Conservation (phyloP, 2,329 filamentous ascomycete genomes). For the Byssoonygena ceratinophila region DNA sequence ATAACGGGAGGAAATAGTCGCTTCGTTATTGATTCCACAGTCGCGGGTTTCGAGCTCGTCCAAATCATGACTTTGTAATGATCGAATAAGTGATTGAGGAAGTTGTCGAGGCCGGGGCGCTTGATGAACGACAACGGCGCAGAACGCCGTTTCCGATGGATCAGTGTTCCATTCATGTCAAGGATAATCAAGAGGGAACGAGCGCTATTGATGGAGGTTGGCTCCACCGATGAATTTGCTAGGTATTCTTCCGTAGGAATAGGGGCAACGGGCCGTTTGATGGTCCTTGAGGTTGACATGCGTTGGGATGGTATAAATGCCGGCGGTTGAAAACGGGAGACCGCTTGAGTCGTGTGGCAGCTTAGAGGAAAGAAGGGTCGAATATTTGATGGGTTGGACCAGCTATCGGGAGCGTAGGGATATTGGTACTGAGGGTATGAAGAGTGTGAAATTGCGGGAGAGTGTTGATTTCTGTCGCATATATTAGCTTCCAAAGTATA, state of each 20-base stretch:
- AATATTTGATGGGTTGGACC: background rate
- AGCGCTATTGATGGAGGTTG: slow-evolving; percentile 37
- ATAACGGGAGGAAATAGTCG: slow-evolving; percentile 50
- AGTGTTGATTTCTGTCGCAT: background rate
- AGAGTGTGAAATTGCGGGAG: background rate
- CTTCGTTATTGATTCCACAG: slow-evolving; percentile 52
- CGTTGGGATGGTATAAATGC: background rate
- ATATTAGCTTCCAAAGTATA: background rate
- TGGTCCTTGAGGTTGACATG: background rate
- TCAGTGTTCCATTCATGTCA: slow-evolving; percentile 86
- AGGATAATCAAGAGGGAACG: slow-evolving; percentile 68
- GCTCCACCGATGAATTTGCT: slow-evolving; percentile 39
- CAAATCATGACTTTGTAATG: slow-evolving; percentile 77
- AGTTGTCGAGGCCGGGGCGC: slow-evolving; percentile 57
- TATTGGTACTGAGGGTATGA: background rate
- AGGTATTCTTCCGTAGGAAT: slow-evolving; percentile 53
- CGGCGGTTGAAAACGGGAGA: background rate
- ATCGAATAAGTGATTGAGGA: slow-evolving; percentile 62
- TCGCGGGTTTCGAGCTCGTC: slow-evolving; percentile 70
- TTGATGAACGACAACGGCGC: slow-evolving; percentile 47
- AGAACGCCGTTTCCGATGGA: slow-evolving; percentile 54
- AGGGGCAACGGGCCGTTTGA: slow-evolving; percentile 41
- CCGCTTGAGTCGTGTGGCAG: background rate
- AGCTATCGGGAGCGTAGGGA: background rate
- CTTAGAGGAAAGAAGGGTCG: slow-evolving; percentile 7